Conservation (phyloP, 1,139 yeast species). For the Hemisphaericaspora xylofermentans region DNA sequence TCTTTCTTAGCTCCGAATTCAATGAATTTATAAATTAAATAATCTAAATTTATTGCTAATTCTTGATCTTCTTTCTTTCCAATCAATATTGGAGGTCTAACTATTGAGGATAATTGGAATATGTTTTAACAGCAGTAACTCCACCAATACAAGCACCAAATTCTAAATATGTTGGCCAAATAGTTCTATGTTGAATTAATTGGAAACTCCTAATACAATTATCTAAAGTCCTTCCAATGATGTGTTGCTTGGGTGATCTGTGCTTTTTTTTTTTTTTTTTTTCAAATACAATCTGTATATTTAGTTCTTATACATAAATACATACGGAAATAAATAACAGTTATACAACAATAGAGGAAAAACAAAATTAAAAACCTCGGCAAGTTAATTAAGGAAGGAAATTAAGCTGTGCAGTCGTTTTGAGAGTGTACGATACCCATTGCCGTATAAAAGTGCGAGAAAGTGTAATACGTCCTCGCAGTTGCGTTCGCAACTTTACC, state of each 20-base stretch:
- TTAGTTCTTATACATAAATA: too few relatives aligned
- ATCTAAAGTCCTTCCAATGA: constrained; percentile 52
- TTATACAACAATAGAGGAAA: too few relatives aligned
- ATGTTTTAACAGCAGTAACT: constrained; percentile 38
- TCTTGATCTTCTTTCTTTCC: constrained; percentile 6
- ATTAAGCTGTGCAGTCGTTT: too few relatives aligned
- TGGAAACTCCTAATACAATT: constrained; percentile 52
- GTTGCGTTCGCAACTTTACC: too few relatives aligned
- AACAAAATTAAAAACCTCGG: too few relatives aligned
- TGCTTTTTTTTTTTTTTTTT: too few relatives aligned
- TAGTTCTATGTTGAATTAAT: constrained; percentile 48
- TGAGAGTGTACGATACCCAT: too few relatives aligned
- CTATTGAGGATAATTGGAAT: constrained; percentile 44
- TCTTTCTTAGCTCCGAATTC: constrained; percentile 22
- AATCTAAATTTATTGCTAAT: constrained; percentile 13
- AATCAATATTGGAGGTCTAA: constrained; percentile 12
- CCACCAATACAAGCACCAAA: constrained; percentile 54
- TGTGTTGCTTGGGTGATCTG: constrained; percentile 35
- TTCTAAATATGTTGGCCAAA: constrained; percentile 61
- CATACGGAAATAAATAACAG: too few relatives aligned
- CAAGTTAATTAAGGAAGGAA: too few relatives aligned
- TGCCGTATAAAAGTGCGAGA: too few relatives aligned
- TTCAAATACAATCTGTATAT: too few relatives aligned
- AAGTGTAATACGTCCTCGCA: too few relatives aligned
- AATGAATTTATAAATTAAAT: constrained; percentile 23